Evolutionary conservation across 345 rosid species (phyloP), one percentile per base, ranked within the genome.

Genomic region (Rhizophora mangle): DNA sequence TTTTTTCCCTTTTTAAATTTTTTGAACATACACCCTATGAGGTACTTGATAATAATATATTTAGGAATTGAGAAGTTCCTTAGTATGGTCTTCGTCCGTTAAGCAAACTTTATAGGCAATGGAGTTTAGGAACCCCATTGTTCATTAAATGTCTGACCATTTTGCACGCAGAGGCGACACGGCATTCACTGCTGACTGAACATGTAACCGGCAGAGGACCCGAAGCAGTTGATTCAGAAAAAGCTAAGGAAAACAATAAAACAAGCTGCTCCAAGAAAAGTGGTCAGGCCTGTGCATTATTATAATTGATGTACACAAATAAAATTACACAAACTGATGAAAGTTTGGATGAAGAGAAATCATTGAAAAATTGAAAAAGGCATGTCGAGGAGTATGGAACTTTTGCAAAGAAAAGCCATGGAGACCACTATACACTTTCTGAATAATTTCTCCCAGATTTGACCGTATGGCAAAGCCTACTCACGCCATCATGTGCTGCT

Each of bases 401-500:
- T 6, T 53, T 36, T 64, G 60, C 24, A 21, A 10, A 57, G 72
- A 63, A 52, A 63, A 13, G 53, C 6, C 60, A 71, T 73, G 79
- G 75, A 55, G 56, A 13, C 49, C 49, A 13, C 49, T 19, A 3
- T 43, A 43, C 49, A 13, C 49, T 0, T 43, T 43, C 49, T 3
- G 49, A 43, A 43, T 13, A 13, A 43, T 43, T 43, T 43, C 49
- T 43, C 49, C 74, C 60, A 22, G 55, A 77, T 59, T 75, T 69
- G 77, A 71, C 68, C 46, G 62, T 3, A 58, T 19, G 22, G 63
- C 59, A 22, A 22, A 22, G 10, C 51, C 55, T 55, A 62, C 71
- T 62, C 77, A 68, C 29, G 3, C 22, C 55, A 61, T 4, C 78
- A 80, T 71, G 86, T 74, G 85, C 76, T 57, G n/a, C 51, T 79